Base-by-base conservation (phyloP, 805 yeast species). In the Pichia membranifaciens region DNA sequence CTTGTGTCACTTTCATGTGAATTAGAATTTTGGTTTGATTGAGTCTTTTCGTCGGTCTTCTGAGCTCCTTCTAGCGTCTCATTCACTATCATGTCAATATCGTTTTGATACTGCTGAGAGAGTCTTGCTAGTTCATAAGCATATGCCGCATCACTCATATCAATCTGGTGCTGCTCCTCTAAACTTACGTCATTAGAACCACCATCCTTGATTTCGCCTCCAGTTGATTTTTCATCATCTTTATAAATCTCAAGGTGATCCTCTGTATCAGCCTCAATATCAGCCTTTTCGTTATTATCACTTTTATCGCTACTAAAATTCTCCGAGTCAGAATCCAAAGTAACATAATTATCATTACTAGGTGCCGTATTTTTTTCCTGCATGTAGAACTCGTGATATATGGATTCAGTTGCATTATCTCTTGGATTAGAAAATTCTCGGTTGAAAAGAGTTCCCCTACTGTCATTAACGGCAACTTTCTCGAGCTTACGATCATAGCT, bases 311-410 rank as follows among this genome's bases (percentile, higher is more conserved):
- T 3, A 36, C 8, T 29, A 36, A 34, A 45, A 15, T 35, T 34
- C 5, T 46, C 49, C 5, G 49, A 46, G 2, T 42, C 50, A 13
- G 47, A 47, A 29, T 42, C 47, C 29, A 47, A 33, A 6, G 42
- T 22, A 16, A 45, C 25, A 22, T 13, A 44, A n/a, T 25, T 29
- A 28, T 5, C 23, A 25, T 29, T 23, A 21, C 34, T 44, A 8
- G 41, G 38, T 32, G 9, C 15, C 25, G 37, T 12, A 32, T 38
- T 15, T n/a, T 17, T 16, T n/a, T 49, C 46, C 3, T 40, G 32
- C 39, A 41, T 31, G 22, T 40, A 45, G 35, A 40, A 45, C 9
- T 40, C 21, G 21, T 45, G 44, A 13, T 32, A 45, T 4, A 35
- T 35, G 22, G 17, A n/a, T 5, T 12, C 5, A 35, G 15, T 35